Evolutionary conservation across 768 basidiomycete genomes (phyloP), one percentile per base, ranked within the genome.

Genomic region (Nevesoporus exiguus): DNA sequence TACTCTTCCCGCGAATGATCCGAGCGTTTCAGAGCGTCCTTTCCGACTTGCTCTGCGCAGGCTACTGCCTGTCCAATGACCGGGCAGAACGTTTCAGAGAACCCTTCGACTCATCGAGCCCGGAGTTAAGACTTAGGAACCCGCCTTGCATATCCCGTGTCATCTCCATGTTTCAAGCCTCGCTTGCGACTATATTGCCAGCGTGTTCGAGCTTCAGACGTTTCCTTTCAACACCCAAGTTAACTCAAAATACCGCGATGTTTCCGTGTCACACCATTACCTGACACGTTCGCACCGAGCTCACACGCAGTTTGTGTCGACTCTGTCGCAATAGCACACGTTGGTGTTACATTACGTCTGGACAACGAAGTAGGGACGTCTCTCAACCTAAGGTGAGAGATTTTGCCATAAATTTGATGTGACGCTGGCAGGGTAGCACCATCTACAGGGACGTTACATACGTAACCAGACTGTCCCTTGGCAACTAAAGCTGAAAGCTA

Each of bases 141-240:
- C 37, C 47, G 47, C n/a, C 24, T 36, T 41, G 14, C 19, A 41
- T 39, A 34, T 22, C 19, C 36, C 37, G 17, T 24, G 41, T 17
- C 29, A 30, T 11, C 22, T 21, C 8, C 14, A 56, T 31, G 56
- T 57, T 57, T 49, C 54, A 57, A 24, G n/a, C 19, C 34, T 49
- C 48, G 31, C 54, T 40, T 56, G 36, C 47, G 13, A 19, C 5
- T 21, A 21, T 22, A 34, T 21, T 40, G 34, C 47, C 14, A 14
- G 27, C 27, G 22, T n/a, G 9, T n/a, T 25, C 11, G 19, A 17
- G 11, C 37, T 17, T 3, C 51, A 29, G 43, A 11, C 7, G 45
- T 33, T 22, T 31, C 31, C 37, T 30, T 24, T 14, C 11, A 17
- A 30, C 47, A 25, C 13, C 9, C 22, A 14, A 30, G 37, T n/a